Evolutionary conservation across 176 grass and related monocot genomes (phyloP).

Genomic region (Ananas comosus): DNA sequence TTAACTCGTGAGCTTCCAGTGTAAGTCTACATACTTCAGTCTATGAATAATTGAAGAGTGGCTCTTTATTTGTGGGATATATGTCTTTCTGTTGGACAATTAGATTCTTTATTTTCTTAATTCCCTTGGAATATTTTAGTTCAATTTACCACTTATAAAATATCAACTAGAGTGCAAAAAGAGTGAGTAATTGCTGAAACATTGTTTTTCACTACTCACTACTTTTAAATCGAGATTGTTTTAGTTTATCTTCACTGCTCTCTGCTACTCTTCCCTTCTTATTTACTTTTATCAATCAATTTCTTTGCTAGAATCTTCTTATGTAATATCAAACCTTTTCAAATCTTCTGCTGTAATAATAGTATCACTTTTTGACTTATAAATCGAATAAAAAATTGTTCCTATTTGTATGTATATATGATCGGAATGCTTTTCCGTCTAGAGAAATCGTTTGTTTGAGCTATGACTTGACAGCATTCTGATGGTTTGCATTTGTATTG

Average conservation of each 20-base stretch:
- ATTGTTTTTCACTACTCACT: background rate
- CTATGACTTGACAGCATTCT: background rate
- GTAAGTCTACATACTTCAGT: constrained; percentile 33
- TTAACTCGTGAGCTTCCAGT: constrained; percentile 74
- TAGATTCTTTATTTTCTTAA: background rate
- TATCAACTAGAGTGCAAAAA: background rate
- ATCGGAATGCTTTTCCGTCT: no score
- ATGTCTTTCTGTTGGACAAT: background rate
- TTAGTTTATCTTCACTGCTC: background rate
- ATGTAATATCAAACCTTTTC: no score
- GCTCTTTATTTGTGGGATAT: background rate
- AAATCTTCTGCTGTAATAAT: no score
- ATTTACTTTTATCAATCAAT: background rate
- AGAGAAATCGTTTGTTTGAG: no score
- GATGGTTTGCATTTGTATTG: constrained; percentile 1
- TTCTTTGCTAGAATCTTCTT: background rate
- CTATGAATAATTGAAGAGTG: background rate
- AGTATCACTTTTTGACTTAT: no score
- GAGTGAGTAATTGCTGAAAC: background rate
- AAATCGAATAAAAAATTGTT: no score
- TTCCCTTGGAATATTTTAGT: background rate
- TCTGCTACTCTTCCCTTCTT: background rate
- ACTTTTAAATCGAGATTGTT: background rate
- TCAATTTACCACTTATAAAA: background rate
- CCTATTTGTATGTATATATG: no score